Evolutionary conservation across 495 filamentous ascomycete species (phyloP).

Genomic region (Tuber melanosporum): DNA sequence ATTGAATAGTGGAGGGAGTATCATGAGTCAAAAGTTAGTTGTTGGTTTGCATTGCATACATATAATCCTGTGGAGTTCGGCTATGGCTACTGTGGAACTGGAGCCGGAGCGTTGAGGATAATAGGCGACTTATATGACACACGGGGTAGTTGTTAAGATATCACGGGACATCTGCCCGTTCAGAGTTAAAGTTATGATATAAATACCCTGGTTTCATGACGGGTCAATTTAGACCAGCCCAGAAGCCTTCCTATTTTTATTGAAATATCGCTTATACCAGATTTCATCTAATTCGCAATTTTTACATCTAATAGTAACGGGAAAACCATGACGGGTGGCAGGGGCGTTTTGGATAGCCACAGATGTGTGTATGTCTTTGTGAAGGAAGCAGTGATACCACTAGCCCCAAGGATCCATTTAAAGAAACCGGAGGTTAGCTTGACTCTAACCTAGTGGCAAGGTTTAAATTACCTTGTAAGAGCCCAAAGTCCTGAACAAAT

Average conservation of each 20-base stretch:
- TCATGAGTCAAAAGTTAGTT: background rate
- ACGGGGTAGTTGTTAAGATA: too few species aligned
- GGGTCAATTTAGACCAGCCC: too few species aligned
- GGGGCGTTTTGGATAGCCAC: slow-evolving; percentile 60
- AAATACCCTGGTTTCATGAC: too few species aligned
- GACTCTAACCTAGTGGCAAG: background rate
- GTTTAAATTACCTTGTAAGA: slow-evolving; percentile 48
- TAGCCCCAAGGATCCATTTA: slow-evolving; percentile 51
- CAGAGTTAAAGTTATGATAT: too few species aligned
- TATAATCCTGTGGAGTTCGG: background rate
- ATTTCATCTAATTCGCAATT: slow-evolving; percentile 62
- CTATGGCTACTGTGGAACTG: background rate
- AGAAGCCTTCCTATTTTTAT: too few species aligned
- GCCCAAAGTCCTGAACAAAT: slow-evolving; percentile 52
- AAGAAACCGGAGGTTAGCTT: background rate
- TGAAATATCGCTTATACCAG: slow-evolving; percentile 85
- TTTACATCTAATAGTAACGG: slow-evolving; percentile 64
- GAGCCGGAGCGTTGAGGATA: background rate
- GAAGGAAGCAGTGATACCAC: slow-evolving; percentile 58
- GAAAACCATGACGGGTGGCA: slow-evolving; percentile 55
- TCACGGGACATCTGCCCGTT: too few species aligned
- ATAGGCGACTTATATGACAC: background rate
- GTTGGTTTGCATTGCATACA: background rate
- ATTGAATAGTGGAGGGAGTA: background rate
- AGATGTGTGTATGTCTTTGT: slow-evolving; percentile 58